Evolutionary conservation across 2,329 filamentous ascomycete species (phyloP), one percentile per base, ranked within the genome.

Genomic region (Cadophora malorum): DNA sequence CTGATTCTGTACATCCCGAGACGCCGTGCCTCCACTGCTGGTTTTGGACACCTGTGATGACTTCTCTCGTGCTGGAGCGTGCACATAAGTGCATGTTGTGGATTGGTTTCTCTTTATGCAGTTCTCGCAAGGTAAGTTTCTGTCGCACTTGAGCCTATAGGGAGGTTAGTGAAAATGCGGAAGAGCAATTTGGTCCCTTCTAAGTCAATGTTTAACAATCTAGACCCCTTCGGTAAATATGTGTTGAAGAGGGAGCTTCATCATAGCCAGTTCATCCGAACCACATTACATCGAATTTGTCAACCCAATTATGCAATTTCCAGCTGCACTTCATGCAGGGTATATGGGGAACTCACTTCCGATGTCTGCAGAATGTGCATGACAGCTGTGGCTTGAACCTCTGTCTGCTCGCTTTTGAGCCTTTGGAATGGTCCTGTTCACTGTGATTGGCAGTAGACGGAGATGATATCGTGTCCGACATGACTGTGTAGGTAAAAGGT

Each of bases 71-170:
- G 79, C 2, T 80, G 80, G 70, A 79, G 81, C 50, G 83, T 84
- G 63, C 80, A 84, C 74, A 86, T 72, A 88, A 7, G 79, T 75
- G 73, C 85, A 88, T 9, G 79, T 76, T 4, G 83, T 23, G 10
- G 87, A 83, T 73, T 90, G 88, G 67, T 90, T 87, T 64, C 88
- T 81, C 80, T 89, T 90, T 75, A 89, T 83, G 74, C 88, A 90
- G 76, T 90, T 90, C 74, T 90, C 87, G 77, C 88, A 90, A 0
- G 88, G 88, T 74, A 88, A 84, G 77, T 89, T 87, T 78, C 90
- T 90, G 79, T 90, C 87, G 76, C 88, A 90, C 79, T 90, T 90
- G 45, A 90, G 88, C 79, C 90, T 90, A 83, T 77, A 90, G 88
- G 55, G 88, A 83, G 75, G 88, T 90, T 14, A 88, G 88, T 87